Percentiles rank a stretch among this genome's conserved stretches.
Conservation (phyloP, 768 basidiomycete genomes). For the Termitomyces sp. region DNA sequence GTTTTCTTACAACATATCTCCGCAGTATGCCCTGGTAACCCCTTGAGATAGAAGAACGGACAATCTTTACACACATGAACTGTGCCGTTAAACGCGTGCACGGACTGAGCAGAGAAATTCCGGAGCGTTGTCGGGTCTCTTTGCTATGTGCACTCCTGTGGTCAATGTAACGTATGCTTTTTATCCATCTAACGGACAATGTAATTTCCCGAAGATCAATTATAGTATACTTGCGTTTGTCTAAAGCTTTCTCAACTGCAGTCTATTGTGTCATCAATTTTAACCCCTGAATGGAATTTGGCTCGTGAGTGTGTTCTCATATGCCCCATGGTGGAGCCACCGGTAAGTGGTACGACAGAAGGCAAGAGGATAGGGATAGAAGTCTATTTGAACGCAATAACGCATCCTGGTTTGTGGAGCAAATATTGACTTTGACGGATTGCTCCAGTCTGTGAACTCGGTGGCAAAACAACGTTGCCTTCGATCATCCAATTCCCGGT, state of each 20-base stretch:
- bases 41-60: neutral
- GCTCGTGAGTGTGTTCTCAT: neutral
- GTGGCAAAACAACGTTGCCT: neutral
- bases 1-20: slow-evolving; percentile 4
- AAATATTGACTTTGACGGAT: neutral
- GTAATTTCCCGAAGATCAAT: neutral
- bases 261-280: neutral
- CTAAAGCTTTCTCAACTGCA: neutral
- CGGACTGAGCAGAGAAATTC: neutral
- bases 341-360: neutral
- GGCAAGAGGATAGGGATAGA: neutral
- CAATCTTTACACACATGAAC: neutral
- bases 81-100: neutral
- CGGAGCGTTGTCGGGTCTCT: slow-evolving; percentile 1
- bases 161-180: neutral
- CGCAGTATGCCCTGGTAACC: neutral
- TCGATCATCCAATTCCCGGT: neutral
- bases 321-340: neutral
- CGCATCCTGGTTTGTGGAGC: neutral
- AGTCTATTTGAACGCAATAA: neutral
- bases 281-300: neutral
- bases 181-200: neutral
- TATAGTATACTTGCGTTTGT: too few relatives aligned
- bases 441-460: neutral
- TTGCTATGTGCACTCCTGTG: neutral